Conservation (phyloP, 495 filamentous ascomycete genomes). For the Penicillium egyptiacum region DNA sequence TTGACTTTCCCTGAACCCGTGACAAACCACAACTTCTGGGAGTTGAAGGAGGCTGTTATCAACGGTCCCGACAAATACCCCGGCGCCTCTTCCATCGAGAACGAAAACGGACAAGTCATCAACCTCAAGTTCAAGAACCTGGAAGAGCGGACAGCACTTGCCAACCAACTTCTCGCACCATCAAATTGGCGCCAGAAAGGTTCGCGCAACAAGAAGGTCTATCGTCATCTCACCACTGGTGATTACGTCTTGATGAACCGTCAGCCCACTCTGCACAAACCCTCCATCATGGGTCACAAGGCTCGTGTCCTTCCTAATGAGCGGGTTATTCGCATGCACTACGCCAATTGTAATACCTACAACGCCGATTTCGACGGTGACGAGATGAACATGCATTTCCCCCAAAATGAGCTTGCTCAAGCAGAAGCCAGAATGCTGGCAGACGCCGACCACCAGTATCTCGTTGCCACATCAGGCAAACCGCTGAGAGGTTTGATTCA, state of each 20-base stretch:
- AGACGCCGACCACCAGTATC: conserved; percentile 96
- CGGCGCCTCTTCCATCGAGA: conserved; percentile 90
- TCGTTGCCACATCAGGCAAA: conserved; percentile 90
- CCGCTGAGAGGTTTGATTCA: conserved; percentile 96
- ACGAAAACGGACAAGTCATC: conserved; percentile 88
- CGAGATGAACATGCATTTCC: conserved; percentile 99
- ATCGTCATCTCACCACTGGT: conserved; percentile 92
- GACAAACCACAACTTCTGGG: conserved; percentile 93
- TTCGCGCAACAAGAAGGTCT: conserved; percentile 90
- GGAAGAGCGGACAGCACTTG: conserved; percentile 81
- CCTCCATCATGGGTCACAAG: conserved; percentile 99
- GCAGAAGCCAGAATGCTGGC: conserved; percentile 89
- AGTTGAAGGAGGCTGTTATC: conserved; percentile 92
- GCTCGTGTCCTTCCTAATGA: conserved; percentile 90
- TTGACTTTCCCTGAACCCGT: conserved; percentile 97
- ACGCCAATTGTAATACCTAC: conserved; percentile 99
- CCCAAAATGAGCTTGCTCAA: conserved; percentile 91
- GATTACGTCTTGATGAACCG: conserved; percentile 99
- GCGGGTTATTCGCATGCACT: conserved; percentile 98
- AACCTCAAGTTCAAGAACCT: conserved; percentile 80
- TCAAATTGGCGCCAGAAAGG: conserved; percentile 72
- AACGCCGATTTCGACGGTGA: conserved; percentile 99
- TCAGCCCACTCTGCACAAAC: conserved; percentile 98
- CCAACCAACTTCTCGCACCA: conserved; percentile 90
- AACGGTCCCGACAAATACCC: conserved; percentile 94